Evolutionary conservation across 805 yeast species (phyloP).

Genomic region (Candida anglica): DNA sequence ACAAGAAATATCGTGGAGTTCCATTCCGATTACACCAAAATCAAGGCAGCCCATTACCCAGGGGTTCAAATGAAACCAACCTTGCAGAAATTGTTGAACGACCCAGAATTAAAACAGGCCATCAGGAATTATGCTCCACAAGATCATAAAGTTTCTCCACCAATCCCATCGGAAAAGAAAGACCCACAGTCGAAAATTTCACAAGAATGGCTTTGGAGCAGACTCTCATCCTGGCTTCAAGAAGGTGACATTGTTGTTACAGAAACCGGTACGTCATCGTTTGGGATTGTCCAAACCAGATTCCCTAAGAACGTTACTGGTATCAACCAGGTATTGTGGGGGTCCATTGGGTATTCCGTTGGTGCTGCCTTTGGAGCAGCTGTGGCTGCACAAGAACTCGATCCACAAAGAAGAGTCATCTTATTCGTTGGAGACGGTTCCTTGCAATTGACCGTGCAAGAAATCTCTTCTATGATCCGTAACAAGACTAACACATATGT

Average conservation of each 20-base stretch:
- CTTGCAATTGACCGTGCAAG: slow-evolving; percentile 39
- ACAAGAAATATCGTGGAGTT: slow-evolving; percentile 19
- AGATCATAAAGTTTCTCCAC: slow-evolving; percentile 7
- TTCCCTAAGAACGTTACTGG: slow-evolving; percentile 28
- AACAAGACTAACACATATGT: slow-evolving; percentile 31
- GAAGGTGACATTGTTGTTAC: slow-evolving; percentile 30
- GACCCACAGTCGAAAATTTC: slow-evolving; percentile 11
- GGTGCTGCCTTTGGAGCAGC: slow-evolving; percentile 33
- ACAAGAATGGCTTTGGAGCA: slow-evolving; percentile 30
- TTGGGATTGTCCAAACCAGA: slow-evolving; percentile 29
- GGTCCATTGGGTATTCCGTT: slow-evolving; percentile 32
- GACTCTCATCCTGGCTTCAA: slow-evolving; percentile 21
- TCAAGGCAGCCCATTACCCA: slow-evolving; percentile 13
- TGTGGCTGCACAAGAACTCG: slow-evolving; percentile 28
- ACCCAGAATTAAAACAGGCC: slow-evolving; percentile 6
- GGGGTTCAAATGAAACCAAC: slow-evolving; percentile 16
- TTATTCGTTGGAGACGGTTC: slow-evolving; percentile 42
- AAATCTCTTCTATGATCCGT: slow-evolving; percentile 34
- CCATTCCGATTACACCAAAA: slow-evolving; percentile 18
- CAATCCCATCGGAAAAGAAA: slow-evolving; percentile 8
- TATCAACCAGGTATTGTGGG: slow-evolving; percentile 33
- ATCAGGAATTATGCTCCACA: slow-evolving; percentile 10
- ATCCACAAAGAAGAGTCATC: slow-evolving; percentile 27
- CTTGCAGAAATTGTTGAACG: slow-evolving; percentile 8
- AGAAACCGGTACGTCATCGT: slow-evolving; percentile 35